phyloP scores from a whole-genome alignment of 257 asterid genomes.

The Misopates orontium region DNA sequence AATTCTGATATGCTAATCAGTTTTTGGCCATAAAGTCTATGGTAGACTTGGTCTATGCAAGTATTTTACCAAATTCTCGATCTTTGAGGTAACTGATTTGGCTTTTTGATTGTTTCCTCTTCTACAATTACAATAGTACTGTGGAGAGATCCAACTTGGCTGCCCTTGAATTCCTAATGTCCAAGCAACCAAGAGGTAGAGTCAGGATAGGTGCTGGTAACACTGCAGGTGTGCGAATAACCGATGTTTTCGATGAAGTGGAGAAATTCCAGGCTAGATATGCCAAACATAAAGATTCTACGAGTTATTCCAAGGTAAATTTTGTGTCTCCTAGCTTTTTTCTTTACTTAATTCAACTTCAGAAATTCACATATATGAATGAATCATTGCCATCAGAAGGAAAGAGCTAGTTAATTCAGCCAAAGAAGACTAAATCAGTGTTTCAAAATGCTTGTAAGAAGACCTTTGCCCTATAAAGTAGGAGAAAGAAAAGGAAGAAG shows the following conservation, averaged over 20 bases:
- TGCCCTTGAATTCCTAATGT: constrained; percentile 89
- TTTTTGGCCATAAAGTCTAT: too few species aligned
- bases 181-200: constrained; percentile 73
- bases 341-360: too few species aligned
- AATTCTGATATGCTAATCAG: too few species aligned
- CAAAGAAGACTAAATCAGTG: too few species aligned
- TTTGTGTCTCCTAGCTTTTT: not conserved
- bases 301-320: constrained; percentile 49
- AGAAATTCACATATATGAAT: too few species aligned
- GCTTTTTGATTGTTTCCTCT: not conserved
- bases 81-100: not conserved
- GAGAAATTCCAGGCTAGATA: constrained; percentile 74
- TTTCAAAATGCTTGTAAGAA: too few species aligned
- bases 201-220: constrained; percentile 75
- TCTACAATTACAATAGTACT: constrained; percentile 36
- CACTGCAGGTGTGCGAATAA: constrained; percentile 61
- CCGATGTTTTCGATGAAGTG: constrained; percentile 68
- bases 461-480: too few species aligned
- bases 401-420: too few species aligned
- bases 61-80: not conserved
- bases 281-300: constrained; percentile 47
- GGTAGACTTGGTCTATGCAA: too few species aligned
- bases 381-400: too few species aligned
- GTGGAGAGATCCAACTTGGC: constrained; percentile 78
- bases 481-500: too few species aligned